A percentile compares a stretch with the other conserved stretches of the same genome.
Evolutionary conservation across 1,284 basidiomycete genomes (phyloP).

Genomic region (Ustanciosporium gigantosporum): DNA sequence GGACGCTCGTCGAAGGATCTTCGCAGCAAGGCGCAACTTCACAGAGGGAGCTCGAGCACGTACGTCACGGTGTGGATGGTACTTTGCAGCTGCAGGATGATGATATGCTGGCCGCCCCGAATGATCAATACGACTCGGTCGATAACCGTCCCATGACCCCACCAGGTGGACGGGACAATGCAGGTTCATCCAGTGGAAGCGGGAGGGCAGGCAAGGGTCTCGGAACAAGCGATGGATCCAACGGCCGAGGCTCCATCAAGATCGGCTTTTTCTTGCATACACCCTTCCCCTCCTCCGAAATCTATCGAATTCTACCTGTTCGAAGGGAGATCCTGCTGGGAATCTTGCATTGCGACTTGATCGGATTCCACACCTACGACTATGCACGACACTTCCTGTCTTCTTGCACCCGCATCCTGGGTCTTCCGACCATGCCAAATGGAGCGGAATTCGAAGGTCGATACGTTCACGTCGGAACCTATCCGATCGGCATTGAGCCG

Average conservation of each 20-base stretch:
- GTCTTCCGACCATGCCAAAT: constrained; percentile 95
- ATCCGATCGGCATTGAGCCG: constrained; percentile 98
- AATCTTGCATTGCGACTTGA: constrained; percentile 88
- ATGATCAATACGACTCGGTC: constrained; percentile 4
- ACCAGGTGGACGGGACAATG: background rate
- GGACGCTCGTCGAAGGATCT: constrained; percentile 75
- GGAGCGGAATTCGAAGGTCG: constrained; percentile 92
- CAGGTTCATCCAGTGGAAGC: background rate
- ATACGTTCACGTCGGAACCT: constrained; percentile 94
- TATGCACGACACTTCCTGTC: constrained; percentile 99
- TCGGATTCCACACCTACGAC: constrained; percentile 94
- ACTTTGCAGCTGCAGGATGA: constrained; percentile 46
- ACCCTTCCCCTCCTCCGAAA: constrained; percentile 96
- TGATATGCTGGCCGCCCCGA: constrained; percentile 45
- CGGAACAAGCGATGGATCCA: constrained; percentile 48
- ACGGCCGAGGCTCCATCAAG: constrained; percentile 52
- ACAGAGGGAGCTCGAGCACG: constrained; percentile 53
- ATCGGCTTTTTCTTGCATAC: constrained; percentile 99
- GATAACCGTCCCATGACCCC: constrained; percentile 5
- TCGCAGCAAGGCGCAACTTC: constrained; percentile 62
- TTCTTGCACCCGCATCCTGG: constrained; percentile 93
- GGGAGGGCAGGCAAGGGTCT: constrained; percentile 20
- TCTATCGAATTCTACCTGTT: constrained; percentile 88
- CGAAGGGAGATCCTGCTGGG: constrained; percentile 94
- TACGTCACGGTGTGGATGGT: constrained; percentile 51